phyloP scores from a whole-genome alignment of 1,139 yeast genomes.

The Debaryomyces fabryi region DNA sequence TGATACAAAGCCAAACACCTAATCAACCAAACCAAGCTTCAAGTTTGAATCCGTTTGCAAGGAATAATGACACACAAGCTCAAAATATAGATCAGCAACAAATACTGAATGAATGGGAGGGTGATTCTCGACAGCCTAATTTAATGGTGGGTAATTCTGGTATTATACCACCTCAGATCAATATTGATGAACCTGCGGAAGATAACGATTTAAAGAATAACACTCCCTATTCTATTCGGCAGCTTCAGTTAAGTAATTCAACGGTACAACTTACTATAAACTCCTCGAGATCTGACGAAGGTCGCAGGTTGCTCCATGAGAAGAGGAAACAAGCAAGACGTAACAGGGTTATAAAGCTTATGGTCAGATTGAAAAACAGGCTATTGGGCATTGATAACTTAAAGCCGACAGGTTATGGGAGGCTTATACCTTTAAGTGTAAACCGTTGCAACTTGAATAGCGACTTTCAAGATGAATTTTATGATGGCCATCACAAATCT shows the following conservation, averaged over 20 bases:
- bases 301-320: constrained; percentile 25
- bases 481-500: constrained; percentile 26
- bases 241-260: constrained; percentile 25
- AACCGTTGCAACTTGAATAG: constrained; percentile 31
- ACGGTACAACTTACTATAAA: constrained; percentile 32
- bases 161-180: constrained; percentile 6
- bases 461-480: constrained; percentile 31
- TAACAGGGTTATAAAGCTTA: constrained; percentile 19
- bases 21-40: neutral
- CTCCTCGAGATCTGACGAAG: constrained; percentile 22
- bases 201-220: constrained; percentile 3
- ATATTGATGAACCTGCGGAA: constrained; percentile 9
- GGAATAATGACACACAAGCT: neutral
- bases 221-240: constrained; percentile 19
- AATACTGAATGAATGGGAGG: neutral
- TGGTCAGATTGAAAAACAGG: constrained; percentile 28
- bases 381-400: constrained; percentile 46
- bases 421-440: constrained; percentile 69
- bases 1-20: constrained; percentile 2
- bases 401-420: constrained; percentile 66
- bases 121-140: neutral
- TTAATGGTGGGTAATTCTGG: neutral
- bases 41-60: neutral
- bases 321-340: constrained; percentile 22
- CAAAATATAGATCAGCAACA: neutral